phyloP scores from a whole-genome alignment of 345 rosid species.

The Moringa oleifera region DNA sequence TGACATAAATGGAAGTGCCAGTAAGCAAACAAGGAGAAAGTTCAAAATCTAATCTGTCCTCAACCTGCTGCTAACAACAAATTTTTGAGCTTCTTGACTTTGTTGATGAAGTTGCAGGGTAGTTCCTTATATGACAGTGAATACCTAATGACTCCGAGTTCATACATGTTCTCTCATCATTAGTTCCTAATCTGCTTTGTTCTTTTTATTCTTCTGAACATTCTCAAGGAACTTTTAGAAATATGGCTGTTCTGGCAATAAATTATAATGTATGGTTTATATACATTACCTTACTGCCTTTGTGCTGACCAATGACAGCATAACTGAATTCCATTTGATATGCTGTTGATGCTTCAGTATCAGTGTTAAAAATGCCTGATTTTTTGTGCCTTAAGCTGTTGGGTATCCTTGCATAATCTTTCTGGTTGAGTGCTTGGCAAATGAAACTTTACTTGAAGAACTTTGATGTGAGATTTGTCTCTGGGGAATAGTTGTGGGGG shows the following conservation, averaged over 20 bases:
- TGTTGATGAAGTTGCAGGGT: neutral
- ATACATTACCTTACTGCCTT: neutral
- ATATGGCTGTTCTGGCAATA: neutral
- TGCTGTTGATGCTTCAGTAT: neutral
- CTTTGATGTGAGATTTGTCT: too few relatives aligned
- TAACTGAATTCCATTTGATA: neutral
- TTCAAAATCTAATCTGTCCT: neutral
- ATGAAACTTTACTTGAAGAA: too few relatives aligned
- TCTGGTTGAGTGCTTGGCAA: neutral
- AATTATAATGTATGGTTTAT: neutral
- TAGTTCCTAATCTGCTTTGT: neutral
- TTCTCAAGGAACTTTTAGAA: slow-evolving; percentile 2
- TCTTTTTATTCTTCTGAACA: neutral
- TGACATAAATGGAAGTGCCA: neutral
- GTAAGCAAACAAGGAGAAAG: neutral
- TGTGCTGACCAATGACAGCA: neutral
- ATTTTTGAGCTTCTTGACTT: neutral
- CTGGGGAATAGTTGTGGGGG: too few relatives aligned
- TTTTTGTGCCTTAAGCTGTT: neutral
- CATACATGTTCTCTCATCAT: neutral
- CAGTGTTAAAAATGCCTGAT: neutral
- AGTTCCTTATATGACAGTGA: too few relatives aligned
- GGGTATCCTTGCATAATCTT: neutral
- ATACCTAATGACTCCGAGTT: neutral
- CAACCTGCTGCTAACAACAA: slow-evolving; percentile 2